Conservation (phyloP, 2,329 filamentous ascomycete genomes). For the Passalora sequoiae region DNA sequence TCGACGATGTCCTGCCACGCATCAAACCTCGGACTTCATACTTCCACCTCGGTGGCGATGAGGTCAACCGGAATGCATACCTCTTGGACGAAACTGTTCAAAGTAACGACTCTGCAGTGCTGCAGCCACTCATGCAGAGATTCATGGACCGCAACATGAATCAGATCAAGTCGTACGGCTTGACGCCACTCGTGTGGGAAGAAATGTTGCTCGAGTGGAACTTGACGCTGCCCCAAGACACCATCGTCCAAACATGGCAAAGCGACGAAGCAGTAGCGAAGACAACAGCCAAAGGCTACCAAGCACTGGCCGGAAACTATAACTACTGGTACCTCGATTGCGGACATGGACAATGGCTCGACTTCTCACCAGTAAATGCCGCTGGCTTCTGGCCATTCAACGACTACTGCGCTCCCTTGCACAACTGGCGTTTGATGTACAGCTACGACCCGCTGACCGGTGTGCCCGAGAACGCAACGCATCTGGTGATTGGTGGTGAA, state of each 20-base stretch:
- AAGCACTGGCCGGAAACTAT: slow-evolving; percentile 70
- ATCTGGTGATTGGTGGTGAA: slow-evolving; percentile 75
- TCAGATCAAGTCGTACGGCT: slow-evolving; percentile 54
- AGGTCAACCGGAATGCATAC: slow-evolving; percentile 74
- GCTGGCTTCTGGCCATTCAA: slow-evolving; percentile 60
- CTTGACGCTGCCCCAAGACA: slow-evolving; percentile 63
- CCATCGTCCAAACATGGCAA: slow-evolving; percentile 75
- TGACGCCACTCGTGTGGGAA: slow-evolving; percentile 80
- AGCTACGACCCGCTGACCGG: slow-evolving; percentile 67
- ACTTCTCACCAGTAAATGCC: slow-evolving; percentile 56
- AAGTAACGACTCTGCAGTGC: slow-evolving; percentile 58
- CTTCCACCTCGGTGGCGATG: slow-evolving; percentile 85
- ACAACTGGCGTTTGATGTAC: slow-evolving; percentile 80
- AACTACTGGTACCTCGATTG: slow-evolving; percentile 75
- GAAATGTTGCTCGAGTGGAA: slow-evolving; percentile 79
- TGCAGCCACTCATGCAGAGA: slow-evolving; percentile 70
- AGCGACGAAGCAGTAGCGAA: slow-evolving; percentile 57
- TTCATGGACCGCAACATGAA: slow-evolving; percentile 68
- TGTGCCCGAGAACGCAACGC: slow-evolving; percentile 56
- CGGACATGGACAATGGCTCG: slow-evolving; percentile 72
- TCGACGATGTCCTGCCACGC: slow-evolving; percentile 71
- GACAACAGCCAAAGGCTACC: slow-evolving; percentile 59
- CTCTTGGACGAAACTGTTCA: slow-evolving; percentile 66
- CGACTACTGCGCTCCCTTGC: slow-evolving; percentile 75
- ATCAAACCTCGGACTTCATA: slow-evolving; percentile 63